Conservation (phyloP, 192 early-diverging fungal species). For the Mortierella alpina region DNA sequence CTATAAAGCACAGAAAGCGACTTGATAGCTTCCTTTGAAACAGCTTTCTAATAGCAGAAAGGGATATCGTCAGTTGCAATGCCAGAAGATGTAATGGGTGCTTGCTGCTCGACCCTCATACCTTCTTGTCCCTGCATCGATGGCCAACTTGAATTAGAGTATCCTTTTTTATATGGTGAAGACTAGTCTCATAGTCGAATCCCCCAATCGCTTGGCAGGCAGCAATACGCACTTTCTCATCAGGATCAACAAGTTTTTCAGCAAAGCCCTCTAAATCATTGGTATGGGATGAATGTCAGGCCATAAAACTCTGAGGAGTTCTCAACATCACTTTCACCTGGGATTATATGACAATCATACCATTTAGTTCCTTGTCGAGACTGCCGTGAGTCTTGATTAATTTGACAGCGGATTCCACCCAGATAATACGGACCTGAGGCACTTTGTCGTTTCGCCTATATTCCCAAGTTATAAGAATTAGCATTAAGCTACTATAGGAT, state of each 20-base stretch:
- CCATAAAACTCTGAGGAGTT: not conserved
- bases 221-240: slow-evolving; percentile 89
- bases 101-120: slow-evolving; percentile 19
- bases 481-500: no score
- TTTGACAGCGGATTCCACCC: slow-evolving; percentile 72
- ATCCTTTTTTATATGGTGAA: slow-evolving; percentile 66
- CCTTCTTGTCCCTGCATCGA: slow-evolving; percentile 92
- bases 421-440: slow-evolving; percentile 73
- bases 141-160: slow-evolving; percentile 72
- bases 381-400: slow-evolving; percentile 80
- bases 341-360: slow-evolving; percentile 46
- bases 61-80: not conserved
- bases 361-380: slow-evolving; percentile 75
- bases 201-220: slow-evolving; percentile 75
- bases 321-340: no score
- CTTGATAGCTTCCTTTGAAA: slow-evolving; percentile 76
- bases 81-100: not conserved
- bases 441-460: slow-evolving; percentile 80
- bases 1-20: slow-evolving; percentile 80
- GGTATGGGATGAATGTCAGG: not conserved
- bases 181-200: slow-evolving; percentile 70
- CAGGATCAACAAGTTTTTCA: slow-evolving; percentile 84
- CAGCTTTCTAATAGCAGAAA: slow-evolving; percentile 27
- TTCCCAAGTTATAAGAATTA: no score
- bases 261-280: slow-evolving; percentile 19